Evolutionary conservation across 1,139 yeast species (phyloP), one percentile per base, ranked within the genome.

Genomic region (Kurtzmaniella quercitrusa): DNA sequence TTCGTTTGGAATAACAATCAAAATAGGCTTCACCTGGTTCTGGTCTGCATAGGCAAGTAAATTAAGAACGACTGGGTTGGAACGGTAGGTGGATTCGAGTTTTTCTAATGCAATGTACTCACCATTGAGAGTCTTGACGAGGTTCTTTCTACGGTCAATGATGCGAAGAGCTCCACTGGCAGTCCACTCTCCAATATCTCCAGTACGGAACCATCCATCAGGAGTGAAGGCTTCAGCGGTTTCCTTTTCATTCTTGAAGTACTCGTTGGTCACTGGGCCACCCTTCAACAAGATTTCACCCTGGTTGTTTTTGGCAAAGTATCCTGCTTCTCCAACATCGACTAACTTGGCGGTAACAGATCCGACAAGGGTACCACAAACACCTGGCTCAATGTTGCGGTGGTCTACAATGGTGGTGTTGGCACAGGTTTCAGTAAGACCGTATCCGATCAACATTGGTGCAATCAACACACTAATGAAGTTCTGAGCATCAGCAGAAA

Each of bases 31-130:
- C 50, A 85, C 94, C 62, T 83, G 80, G 51, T 72, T 69, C 58
- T 81, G 82, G 66, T 93, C 98, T 42, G 98, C 98, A 62, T 90
- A 91, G 52, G 89, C 91, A 70, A 98, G 91, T 51, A 93, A 73
- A 70, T 93, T 93, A 47, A 72, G 68, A 33, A 93, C 93, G 52
- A 75, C 73, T 38, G 80, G 70, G 65, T 87, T 87, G 23, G 97
- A 85, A 66, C 98, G 82, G 75, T 94, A 94, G 40, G 75, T 68
- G 25, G 89, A 74, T 67, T 91, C 98, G 54, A 93, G 73, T 67
- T 89, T 91, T 70, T 94, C 99, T 56, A 94, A 76, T 14, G 98
- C 98, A 66, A 94, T 88, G 67, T 94, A 94, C 70, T 94, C 98
- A 67, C 99, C 99, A 60, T 93, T 91, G 59, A 81, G 74, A 17